These are phyloP conservation scores for Candida ponderosae DNA, from an alignment of 805 yeast species.

Conservation along the genomic window DNA sequence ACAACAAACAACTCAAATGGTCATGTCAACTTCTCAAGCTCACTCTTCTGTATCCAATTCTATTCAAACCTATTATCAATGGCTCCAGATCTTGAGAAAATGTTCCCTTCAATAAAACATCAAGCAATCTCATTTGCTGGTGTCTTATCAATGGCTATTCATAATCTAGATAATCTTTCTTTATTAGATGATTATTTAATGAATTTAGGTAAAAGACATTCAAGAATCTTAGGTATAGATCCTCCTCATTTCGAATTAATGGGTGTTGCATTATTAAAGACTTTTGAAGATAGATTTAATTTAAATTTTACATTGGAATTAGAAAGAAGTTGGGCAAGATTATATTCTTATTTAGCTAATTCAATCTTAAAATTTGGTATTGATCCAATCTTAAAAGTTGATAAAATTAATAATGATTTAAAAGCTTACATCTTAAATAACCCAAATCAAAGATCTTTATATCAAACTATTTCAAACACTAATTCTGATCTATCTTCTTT, in stretches of 20 bases:
- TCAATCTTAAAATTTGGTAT: conserved; percentile 46
- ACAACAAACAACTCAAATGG: too few species aligned
- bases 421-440: background rate
- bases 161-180: conserved; percentile 52
- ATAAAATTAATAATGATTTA: conserved; percentile 10
- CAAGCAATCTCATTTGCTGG: conserved; percentile 81
- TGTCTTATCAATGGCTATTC: conserved; percentile 60
- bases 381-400: conserved; percentile 31
- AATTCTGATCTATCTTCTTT: too few species aligned
- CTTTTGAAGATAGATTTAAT: conserved; percentile 58
- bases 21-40: conserved; percentile 35
- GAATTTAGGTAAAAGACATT: conserved; percentile 65
- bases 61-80: conserved; percentile 59
- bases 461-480: too few species aligned
- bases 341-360: conserved; percentile 63
- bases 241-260: conserved; percentile 58
- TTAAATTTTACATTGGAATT: conserved; percentile 45
- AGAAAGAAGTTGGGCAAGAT: conserved; percentile 64
- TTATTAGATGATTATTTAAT: conserved; percentile 51
- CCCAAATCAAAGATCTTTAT: too few species aligned
- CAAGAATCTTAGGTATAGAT: conserved; percentile 68
- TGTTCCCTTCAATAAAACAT: conserved; percentile 69
- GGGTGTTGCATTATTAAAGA: conserved; percentile 66
- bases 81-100: conserved; percentile 51
- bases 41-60: conserved; percentile 69